Percentiles rank a stretch among this genome's conserved stretches.
Conservation (phyloP, 2,329 filamentous ascomycete species). For the Beauveria medogensis region DNA sequence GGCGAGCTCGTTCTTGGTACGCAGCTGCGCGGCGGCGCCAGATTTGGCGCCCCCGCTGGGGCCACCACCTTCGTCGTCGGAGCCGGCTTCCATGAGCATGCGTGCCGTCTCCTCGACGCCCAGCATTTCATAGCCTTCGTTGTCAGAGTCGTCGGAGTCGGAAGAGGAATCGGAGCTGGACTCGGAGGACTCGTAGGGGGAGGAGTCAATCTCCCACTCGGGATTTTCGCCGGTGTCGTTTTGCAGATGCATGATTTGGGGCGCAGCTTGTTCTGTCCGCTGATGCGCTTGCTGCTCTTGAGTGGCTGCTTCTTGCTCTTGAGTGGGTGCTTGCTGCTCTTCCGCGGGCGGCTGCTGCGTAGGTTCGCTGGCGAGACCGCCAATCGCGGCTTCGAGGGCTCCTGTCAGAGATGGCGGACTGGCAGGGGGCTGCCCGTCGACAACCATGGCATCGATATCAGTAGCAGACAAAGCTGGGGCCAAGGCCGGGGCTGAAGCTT, state of each 20-base stretch:
- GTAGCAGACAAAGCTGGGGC: neutral
- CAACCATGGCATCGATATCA: constrained; percentile 27
- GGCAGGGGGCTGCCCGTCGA: constrained; percentile 24
- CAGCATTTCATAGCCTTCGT: constrained; percentile 63
- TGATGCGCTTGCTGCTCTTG: neutral
- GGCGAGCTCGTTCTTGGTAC: constrained; percentile 72
- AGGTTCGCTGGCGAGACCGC: constrained; percentile 22
- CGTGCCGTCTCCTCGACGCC: constrained; percentile 76
- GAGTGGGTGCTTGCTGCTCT: neutral
- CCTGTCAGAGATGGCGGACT: constrained; percentile 31
- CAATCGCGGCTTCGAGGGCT: constrained; percentile 37
- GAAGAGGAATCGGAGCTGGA: constrained; percentile 63
- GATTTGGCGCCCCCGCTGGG: constrained; percentile 34
- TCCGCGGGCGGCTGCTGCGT: constrained; percentile 8
- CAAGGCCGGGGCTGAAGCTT: neutral
- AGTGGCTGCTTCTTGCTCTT: neutral
- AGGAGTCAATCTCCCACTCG: constrained; percentile 81
- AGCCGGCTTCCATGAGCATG: constrained; percentile 75
- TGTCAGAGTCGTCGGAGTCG: constrained; percentile 48
- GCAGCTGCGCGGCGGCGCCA: constrained; percentile 41
- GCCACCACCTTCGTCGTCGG: constrained; percentile 64
- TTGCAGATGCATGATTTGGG: constrained; percentile 17
- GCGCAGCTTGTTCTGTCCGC: neutral
- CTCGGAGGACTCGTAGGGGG: constrained; percentile 60
- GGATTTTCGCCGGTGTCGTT: constrained; percentile 41